A percentile compares a stretch with the other conserved stretches of the same genome.
Evolutionary conservation across 2,329 filamentous ascomycete species (phyloP).

Genomic region (Seiridium cupressi): DNA sequence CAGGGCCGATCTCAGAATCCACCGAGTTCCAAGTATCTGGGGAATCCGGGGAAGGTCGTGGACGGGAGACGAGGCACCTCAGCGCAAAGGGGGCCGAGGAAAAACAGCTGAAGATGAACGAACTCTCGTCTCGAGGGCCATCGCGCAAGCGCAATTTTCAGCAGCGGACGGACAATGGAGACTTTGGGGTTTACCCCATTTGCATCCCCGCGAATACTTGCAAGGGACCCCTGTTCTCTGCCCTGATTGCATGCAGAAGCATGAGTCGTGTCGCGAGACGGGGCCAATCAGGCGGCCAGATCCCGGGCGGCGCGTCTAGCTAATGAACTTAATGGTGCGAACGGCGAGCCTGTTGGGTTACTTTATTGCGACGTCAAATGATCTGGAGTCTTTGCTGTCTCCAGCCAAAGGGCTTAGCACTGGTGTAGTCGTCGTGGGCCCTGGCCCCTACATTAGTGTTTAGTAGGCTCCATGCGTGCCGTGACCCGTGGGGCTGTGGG

Average conservation of each 20-base stretch:
- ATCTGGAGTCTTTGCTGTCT: background rate
- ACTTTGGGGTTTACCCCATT: background rate
- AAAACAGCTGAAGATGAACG: background rate
- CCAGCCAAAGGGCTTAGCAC: background rate
- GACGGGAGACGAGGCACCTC: background rate
- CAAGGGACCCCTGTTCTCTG: background rate
- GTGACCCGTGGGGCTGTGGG: background rate
- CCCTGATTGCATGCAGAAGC: background rate
- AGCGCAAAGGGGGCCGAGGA: background rate
- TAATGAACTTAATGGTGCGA: too few species aligned
- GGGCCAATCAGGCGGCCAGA: too few species aligned
- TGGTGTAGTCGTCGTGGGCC: too few species aligned
- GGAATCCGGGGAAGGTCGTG: background rate
- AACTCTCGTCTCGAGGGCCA: background rate
- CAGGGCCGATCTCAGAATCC: background rate
- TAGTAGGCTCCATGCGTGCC: too few species aligned
- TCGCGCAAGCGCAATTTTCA: background rate
- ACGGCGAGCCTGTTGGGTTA: too few species aligned
- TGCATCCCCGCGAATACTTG: background rate
- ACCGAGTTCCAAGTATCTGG: too few species aligned
- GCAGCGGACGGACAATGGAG: background rate
- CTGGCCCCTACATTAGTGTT: too few species aligned
- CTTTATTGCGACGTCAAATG: background rate
- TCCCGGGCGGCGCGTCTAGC: too few species aligned
- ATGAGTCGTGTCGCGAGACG: background rate